Evolutionary conservation across 257 asterid genomes (phyloP).

Genomic region (Fraxinus cuspidata): DNA sequence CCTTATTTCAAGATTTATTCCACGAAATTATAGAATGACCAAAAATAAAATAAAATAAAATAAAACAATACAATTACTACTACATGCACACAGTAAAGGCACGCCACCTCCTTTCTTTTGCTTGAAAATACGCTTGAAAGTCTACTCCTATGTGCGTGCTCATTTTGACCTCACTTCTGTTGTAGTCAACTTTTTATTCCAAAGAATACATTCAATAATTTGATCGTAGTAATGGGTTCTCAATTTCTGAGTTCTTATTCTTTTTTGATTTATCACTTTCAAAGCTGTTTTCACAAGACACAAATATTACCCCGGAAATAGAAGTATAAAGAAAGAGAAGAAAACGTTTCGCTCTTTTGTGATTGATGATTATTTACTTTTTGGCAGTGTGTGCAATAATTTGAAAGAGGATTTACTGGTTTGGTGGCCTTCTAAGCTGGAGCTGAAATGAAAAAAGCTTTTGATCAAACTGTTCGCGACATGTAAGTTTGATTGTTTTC

Average conservation of each 20-base stretch:
- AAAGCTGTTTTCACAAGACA: conserved; percentile 5
- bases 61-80: no score
- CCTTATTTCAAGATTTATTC: no score
- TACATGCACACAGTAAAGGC: no score
- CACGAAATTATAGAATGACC: no score
- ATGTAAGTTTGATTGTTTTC: conserved; percentile 53
- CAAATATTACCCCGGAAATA: no score
- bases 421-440: conserved; percentile 36
- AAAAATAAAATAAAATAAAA: no score
- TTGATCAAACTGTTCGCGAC: conserved; percentile 93
- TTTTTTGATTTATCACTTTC: conserved; percentile 9
- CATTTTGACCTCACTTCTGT: no score
- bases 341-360: conserved; percentile 1
- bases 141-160: no score
- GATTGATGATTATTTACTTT: conserved; percentile 16
- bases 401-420: conserved; percentile 27
- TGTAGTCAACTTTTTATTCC: no score
- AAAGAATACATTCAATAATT: not conserved
- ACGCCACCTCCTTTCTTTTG: no score
- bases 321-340: conserved; percentile 10
- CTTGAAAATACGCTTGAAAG: no score
- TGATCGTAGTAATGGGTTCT: no score
- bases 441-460: conserved; percentile 82
- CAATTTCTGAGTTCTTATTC: not conserved
- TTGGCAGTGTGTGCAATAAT: conserved; percentile 30